These are phyloP conservation scores for Pelargonium nanum DNA, from an alignment of 345 rosid genomes.

Conservation along the genomic window DNA sequence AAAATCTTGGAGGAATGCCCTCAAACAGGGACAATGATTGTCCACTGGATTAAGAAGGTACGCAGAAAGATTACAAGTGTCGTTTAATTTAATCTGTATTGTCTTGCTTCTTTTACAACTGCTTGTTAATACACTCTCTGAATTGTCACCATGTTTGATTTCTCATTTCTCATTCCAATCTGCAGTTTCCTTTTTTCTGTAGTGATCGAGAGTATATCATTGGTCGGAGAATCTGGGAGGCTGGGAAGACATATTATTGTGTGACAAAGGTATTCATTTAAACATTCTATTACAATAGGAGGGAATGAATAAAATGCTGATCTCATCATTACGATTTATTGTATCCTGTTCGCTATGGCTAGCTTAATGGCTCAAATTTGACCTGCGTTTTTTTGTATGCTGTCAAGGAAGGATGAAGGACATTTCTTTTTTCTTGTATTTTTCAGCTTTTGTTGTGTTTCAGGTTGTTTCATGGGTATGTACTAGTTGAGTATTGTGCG, in stretches of 20 bases:
- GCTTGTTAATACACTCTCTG: conserved; percentile 1
- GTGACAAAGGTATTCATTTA: conserved; percentile 63
- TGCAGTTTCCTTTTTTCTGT: conserved; percentile 95
- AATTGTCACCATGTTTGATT: conserved; percentile 1
- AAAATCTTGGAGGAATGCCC: conserved; percentile 67
- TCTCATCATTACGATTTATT: background rate
- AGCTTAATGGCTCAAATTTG: no score
- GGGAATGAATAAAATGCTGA: background rate
- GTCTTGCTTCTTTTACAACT: conserved; percentile 3
- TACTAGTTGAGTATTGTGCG: background rate
- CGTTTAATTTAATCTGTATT: background rate
- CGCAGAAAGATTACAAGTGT: background rate
- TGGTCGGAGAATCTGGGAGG: conserved; percentile 89
- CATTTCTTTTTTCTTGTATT: background rate
- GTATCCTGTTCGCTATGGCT: background rate
- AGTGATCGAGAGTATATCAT: conserved; percentile 91
- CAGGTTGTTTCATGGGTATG: background rate
- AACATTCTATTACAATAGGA: background rate
- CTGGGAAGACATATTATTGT: conserved; percentile 60
- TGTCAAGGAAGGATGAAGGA: background rate
- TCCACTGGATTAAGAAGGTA: conserved; percentile 91
- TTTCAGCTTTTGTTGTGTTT: no score
- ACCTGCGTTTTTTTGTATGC: background rate
- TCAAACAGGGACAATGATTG: conserved; percentile 54
- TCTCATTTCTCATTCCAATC: conserved; percentile 9